These are phyloP conservation scores for Amesomyces nigricolor DNA, from an alignment of 2,329 filamentous ascomycete species.

Conservation along the genomic window DNA sequence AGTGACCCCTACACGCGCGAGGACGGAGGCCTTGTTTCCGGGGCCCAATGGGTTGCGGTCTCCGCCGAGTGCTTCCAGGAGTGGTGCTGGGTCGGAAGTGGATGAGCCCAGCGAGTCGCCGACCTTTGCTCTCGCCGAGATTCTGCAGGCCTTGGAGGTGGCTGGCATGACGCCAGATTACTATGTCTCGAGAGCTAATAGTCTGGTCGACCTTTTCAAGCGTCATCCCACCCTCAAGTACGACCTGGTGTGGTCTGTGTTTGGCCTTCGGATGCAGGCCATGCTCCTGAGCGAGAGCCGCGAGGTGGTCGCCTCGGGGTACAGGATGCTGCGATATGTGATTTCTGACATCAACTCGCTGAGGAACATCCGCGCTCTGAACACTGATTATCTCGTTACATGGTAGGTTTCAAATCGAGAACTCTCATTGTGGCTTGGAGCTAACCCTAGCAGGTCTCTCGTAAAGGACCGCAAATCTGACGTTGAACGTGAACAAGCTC, in stretches of 20 bases:
- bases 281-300: slow-evolving; percentile 94
- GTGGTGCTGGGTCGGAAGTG: slow-evolving; percentile 53
- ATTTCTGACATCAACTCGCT: slow-evolving; percentile 89
- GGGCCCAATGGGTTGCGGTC: slow-evolving; percentile 47
- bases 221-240: slow-evolving; percentile 90
- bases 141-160: slow-evolving; percentile 81
- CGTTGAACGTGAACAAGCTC: slow-evolving; percentile 90
- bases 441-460: slow-evolving; percentile 53
- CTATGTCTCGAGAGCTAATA: slow-evolving; percentile 89
- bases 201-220: slow-evolving; percentile 93
- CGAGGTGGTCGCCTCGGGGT: slow-evolving; percentile 92
- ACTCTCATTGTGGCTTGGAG: not conserved
- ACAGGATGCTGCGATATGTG: slow-evolving; percentile 87
- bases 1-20: slow-evolving; percentile 48
- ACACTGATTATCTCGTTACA: slow-evolving; percentile 90
- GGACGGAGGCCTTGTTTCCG: slow-evolving; percentile 44
- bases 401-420: slow-evolving; percentile 39
- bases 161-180: slow-evolving; percentile 88
- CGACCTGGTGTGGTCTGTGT: slow-evolving; percentile 92
- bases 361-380: slow-evolving; percentile 77
- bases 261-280: slow-evolving; percentile 86
- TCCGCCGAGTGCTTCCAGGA: slow-evolving; percentile 50
- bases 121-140: slow-evolving; percentile 83
- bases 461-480: slow-evolving; percentile 97
- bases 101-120: slow-evolving; percentile 77